These are phyloP conservation scores for Arabidopsis lyrata DNA, from an alignment of 441 rosid species.

Conservation along the genomic window DNA sequence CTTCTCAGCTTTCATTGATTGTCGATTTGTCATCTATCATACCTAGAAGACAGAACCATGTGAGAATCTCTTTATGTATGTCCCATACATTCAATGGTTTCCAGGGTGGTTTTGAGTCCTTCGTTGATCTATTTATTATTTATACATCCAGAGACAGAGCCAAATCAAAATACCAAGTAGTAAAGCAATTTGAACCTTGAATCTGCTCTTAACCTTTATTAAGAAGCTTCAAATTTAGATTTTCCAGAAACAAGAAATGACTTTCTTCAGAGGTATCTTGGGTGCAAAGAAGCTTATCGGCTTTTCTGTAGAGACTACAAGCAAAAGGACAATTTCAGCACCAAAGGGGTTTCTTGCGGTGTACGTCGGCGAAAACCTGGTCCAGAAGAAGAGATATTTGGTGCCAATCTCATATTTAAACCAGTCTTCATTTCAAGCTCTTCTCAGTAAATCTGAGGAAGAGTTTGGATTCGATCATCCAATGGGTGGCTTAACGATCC, in stretches of 20 bases:
- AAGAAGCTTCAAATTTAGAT: not conserved
- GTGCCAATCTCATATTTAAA: conserved; percentile 36
- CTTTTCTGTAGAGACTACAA: conserved; percentile 3
- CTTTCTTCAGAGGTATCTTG: conserved; percentile 30
- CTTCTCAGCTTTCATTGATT: not conserved
- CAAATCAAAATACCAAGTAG: conserved; percentile 15
- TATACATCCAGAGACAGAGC: conserved; percentile 14
- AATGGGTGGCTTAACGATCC: conserved; percentile 28
- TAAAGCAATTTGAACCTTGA: not conserved
- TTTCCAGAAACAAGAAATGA: conserved; percentile 21
- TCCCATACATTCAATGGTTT: conserved; percentile 15
- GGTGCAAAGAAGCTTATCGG: conserved; percentile 35
- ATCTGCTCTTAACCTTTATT: not conserved
- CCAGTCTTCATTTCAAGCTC: conserved; percentile 37
- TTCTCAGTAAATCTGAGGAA: conserved; percentile 22
- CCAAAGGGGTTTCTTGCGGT: conserved; percentile 11
- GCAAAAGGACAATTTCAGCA: not conserved
- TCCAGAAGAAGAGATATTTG: conserved; percentile 37
- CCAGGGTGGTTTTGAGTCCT: conserved; percentile 14
- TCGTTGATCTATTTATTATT: conserved; percentile 23
- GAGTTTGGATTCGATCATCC: conserved; percentile 15
- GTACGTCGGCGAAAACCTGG: not conserved
- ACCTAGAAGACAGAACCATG: conserved; percentile 30
- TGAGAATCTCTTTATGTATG: conserved; percentile 26
- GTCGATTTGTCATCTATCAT: conserved; percentile 18